Conservation (phyloP, 768 basidiomycete genomes). For the Candolleomyces efflorescens region DNA sequence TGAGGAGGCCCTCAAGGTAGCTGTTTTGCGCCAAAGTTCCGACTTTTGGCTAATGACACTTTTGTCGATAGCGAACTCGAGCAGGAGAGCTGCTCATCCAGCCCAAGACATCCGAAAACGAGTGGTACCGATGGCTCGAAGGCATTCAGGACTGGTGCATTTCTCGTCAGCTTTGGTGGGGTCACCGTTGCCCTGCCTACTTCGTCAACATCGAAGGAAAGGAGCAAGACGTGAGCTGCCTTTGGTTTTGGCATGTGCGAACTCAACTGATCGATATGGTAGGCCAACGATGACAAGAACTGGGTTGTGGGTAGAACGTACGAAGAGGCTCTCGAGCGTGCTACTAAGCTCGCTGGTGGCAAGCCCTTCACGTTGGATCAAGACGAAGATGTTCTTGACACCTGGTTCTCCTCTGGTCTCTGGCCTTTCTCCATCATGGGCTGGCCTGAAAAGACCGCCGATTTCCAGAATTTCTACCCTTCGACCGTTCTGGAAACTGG, state of each 20-base stretch:
- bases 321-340: conserved; percentile 76
- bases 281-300: conserved; percentile 67
- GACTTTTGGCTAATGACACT: background rate
- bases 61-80: conserved; percentile 61
- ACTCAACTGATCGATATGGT: background rate
- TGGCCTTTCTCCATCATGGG: conserved; percentile 99
- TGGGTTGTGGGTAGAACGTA: conserved; percentile 89
- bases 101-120: conserved; percentile 83
- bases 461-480: conserved; percentile 83
- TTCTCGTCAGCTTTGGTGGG: conserved; percentile 99
- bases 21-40: background rate
- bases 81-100: conserved; percentile 82
- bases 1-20: conserved; percentile 81
- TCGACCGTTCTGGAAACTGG: conserved; percentile 92
- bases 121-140: conserved; percentile 97
- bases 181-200: conserved; percentile 94
- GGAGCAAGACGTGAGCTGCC: conserved; percentile 56
- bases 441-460: conserved; percentile 93
- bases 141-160: conserved; percentile 99
- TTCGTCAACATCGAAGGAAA: conserved; percentile 81
- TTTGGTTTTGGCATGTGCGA: background rate
- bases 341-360: conserved; percentile 63
- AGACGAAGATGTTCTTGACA: conserved; percentile 97
- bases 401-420: conserved; percentile 97
- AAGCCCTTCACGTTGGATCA: conserved; percentile 75